Conservation (phyloP, 129 eudicot genomes). For the Solidago caesia region DNA sequence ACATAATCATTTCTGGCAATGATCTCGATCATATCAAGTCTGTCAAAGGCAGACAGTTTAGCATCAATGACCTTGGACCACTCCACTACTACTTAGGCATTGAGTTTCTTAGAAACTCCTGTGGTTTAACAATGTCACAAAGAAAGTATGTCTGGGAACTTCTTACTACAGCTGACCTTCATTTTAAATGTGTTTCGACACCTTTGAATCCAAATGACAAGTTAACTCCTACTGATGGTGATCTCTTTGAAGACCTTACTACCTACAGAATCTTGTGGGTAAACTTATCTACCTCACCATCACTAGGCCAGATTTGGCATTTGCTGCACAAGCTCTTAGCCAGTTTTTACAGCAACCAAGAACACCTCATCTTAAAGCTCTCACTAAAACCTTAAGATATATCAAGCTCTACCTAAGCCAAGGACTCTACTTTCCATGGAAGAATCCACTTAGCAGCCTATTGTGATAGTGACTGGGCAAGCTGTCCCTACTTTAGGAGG, state of each 20-base stretch:
- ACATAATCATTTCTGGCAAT: not conserved
- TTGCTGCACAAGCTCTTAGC: not conserved
- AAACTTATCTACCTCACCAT: not conserved
- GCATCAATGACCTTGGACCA: not conserved
- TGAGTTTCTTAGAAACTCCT: not conserved
- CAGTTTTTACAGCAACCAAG: not conserved
- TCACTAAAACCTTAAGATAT: not conserved
- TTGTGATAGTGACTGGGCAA: not conserved
- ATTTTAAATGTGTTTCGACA: not conserved
- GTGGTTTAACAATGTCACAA: not conserved
- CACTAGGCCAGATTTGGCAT: not conserved
- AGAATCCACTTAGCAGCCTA: not conserved
- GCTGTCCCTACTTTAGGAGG: not conserved
- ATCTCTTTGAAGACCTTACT: not conserved
- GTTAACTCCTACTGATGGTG: not conserved
- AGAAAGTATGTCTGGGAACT: not conserved
- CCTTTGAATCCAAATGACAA: not conserved
- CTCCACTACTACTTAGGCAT: not conserved
- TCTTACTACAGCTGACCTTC: not conserved
- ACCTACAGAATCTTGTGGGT: not conserved
- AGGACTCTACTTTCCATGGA: not conserved
- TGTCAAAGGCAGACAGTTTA: not conserved
- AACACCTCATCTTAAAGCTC: not conserved
- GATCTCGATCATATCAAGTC: not conserved
- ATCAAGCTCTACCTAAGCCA: not conserved